Conservation (phyloP, 1,139 yeast species). For the Pichia sp. region DNA sequence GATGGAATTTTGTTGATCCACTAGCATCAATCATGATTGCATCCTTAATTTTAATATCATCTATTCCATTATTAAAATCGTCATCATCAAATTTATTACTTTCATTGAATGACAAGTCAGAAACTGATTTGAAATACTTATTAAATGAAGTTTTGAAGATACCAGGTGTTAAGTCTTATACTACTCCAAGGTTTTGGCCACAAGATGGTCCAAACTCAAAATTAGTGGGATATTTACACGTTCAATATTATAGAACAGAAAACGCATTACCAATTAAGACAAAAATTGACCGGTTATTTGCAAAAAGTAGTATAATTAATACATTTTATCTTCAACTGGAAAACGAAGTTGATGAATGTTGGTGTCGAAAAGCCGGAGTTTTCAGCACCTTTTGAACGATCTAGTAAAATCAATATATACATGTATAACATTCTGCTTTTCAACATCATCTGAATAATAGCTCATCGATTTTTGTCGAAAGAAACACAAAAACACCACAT, state of each 20-base stretch:
- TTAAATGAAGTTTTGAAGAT: constrained; percentile 61
- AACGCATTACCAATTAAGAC: constrained; percentile 36
- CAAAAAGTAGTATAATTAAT: constrained; percentile 26
- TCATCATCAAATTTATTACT: constrained; percentile 72
- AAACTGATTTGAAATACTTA: constrained; percentile 53
- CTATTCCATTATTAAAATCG: constrained; percentile 75
- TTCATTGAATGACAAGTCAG: constrained; percentile 43
- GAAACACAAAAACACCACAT: too few relatives aligned
- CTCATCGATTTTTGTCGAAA: not conserved
- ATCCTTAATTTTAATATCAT: constrained; percentile 66
- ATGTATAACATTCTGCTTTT: not conserved
- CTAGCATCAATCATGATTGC: constrained; percentile 87
- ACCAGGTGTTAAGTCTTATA: constrained; percentile 77
- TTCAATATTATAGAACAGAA: constrained; percentile 49
- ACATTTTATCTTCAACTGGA: constrained; percentile 46
- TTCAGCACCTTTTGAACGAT: constrained; percentile 17
- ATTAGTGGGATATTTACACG: constrained; percentile 46
- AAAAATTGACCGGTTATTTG: constrained; percentile 34
- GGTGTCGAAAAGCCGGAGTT: constrained; percentile 39
- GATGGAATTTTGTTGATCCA: constrained; percentile 64
- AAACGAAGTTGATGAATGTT: constrained; percentile 51
- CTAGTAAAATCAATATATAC: not conserved
- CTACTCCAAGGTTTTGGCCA: constrained; percentile 92
- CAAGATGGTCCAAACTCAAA: constrained; percentile 33
- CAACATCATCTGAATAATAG: not conserved